phyloP scores from a whole-genome alignment of 176 grass and related monocot genomes.

The Eleusine indica region DNA sequence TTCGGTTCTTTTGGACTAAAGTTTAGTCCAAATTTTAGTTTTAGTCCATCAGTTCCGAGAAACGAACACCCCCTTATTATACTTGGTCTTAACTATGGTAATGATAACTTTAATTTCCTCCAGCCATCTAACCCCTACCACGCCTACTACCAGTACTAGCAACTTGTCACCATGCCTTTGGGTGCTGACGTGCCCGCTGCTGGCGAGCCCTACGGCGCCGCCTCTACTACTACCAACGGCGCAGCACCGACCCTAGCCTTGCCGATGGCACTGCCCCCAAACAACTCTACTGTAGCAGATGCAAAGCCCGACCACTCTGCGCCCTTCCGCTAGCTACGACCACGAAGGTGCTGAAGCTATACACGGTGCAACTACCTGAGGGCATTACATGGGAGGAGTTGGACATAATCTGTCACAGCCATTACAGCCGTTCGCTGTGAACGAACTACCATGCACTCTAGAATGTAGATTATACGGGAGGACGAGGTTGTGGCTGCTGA shows the following conservation, averaged over 20 bases:
- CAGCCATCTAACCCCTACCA: slow-evolving; percentile 62
- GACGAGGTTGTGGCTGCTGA: no score
- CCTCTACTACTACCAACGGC: not conserved
- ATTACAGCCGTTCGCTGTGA: no score
- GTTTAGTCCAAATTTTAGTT: no score
- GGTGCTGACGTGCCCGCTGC: slow-evolving; percentile 19
- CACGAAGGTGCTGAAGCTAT: slow-evolving; percentile 84
- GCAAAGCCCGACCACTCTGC: slow-evolving; percentile 58
- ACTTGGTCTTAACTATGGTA: slow-evolving; percentile 54
- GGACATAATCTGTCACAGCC: not conserved
- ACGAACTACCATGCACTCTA: no score
- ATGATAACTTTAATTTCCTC: slow-evolving; percentile 93
- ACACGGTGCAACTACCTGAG: slow-evolving; percentile 78
- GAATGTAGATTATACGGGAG: no score
- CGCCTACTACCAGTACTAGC: slow-evolving; percentile 80
- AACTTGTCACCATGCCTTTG: slow-evolving; percentile 46
- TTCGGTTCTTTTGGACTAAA: no score
- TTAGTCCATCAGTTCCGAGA: no score
- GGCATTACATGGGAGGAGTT: slow-evolving; percentile 89
- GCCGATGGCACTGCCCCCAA: slow-evolving; percentile 26
- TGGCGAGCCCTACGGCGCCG: slow-evolving; percentile 11
- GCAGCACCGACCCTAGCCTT: not conserved
- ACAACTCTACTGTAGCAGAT: slow-evolving; percentile 9
- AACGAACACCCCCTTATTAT: no score
- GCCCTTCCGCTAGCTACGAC: slow-evolving; percentile 57